These are phyloP conservation scores for Orbilia oligospora DNA, from an alignment of 2,329 filamentous ascomycete species.

Conservation along the genomic window DNA sequence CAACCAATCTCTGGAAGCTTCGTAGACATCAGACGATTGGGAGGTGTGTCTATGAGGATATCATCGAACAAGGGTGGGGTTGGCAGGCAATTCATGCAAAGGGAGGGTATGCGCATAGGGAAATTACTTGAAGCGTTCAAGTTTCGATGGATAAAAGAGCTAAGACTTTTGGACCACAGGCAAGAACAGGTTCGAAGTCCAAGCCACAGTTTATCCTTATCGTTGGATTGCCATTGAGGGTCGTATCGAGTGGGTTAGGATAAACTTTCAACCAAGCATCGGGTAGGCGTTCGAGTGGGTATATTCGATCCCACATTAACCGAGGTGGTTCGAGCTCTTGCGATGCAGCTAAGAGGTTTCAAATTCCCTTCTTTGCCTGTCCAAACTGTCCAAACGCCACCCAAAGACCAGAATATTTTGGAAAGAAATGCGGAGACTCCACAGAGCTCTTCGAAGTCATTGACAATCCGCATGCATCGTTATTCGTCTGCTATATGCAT, in stretches of 20 bases:
- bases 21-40: constrained; percentile 61
- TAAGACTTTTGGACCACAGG: constrained; percentile 42
- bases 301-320: constrained; percentile 59
- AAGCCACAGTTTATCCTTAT: constrained; percentile 58
- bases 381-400: constrained; percentile 31
- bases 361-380: constrained; percentile 28
- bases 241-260: constrained; percentile 32
- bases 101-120: constrained; percentile 41
- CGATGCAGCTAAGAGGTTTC: constrained; percentile 27
- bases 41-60: constrained; percentile 57
- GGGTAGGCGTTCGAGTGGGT: constrained; percentile 48
- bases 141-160: constrained; percentile 40
- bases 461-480: constrained; percentile 46
- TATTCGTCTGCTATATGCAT: constrained; percentile 6
- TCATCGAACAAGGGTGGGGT: constrained; percentile 55
- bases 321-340: constrained; percentile 61
- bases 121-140: constrained; percentile 15
- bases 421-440: constrained; percentile 58
- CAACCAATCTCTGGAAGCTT: constrained; percentile 43
- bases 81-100: constrained; percentile 51
- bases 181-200: constrained; percentile 4
- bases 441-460: constrained; percentile 55
- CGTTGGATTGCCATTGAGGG: constrained; percentile 45
- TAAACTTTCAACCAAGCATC: constrained; percentile 36
- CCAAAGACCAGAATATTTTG: constrained; percentile 22